Evolutionary conservation across 2,329 filamentous ascomycete genomes (phyloP), one percentile per base, ranked within the genome.

Genomic region (Bipolaris gigantea): DNA sequence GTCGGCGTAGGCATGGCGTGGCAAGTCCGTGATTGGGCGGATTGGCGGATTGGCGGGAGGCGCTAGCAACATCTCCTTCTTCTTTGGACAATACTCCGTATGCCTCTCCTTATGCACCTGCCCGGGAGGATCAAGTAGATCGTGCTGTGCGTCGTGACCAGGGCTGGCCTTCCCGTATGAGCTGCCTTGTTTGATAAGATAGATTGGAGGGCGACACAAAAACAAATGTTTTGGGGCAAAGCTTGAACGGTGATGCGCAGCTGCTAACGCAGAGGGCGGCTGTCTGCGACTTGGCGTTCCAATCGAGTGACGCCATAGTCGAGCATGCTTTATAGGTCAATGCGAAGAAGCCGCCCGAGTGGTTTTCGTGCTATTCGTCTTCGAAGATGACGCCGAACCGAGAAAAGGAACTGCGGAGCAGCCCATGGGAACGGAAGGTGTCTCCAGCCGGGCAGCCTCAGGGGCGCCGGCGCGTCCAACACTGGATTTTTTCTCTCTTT

Each of bases 61-160:
- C 59, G 56, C 59, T 61, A 59, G 40, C 36, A 30, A 59, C 27
- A 41, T 50, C 50, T 55, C 59, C 59, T 61, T 61, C 59, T 59
- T 23, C 48, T 59, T 61, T 55, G 4, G 59, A 52, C 45, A 27
- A 38, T 42, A 11, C 53, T 61, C 59, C 56, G 59, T 42, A 42
- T 35, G 42, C 48, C 36, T 30, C 44, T 48, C 42, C 50, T 54
- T 40, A 52, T 46, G 38, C 54, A 57, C 56, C 56, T 59, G 56
- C 56, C 56, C 50, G 44, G 50, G 47, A 57, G 23, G 56, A 53
- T 53, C 44, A 51, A 53, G 54, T 59, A 45, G 50, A 54, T 48
- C 41, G 44, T 48, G 39, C 25, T 11, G n/a, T 42, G 47, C 42
- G 21, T 33, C 35, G 44, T 33, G 43, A 38, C 39, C 36, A 42